These are phyloP conservation scores for Serendipita sp. DNA, from an alignment of 768 basidiomycete species.

Conservation along the genomic window DNA sequence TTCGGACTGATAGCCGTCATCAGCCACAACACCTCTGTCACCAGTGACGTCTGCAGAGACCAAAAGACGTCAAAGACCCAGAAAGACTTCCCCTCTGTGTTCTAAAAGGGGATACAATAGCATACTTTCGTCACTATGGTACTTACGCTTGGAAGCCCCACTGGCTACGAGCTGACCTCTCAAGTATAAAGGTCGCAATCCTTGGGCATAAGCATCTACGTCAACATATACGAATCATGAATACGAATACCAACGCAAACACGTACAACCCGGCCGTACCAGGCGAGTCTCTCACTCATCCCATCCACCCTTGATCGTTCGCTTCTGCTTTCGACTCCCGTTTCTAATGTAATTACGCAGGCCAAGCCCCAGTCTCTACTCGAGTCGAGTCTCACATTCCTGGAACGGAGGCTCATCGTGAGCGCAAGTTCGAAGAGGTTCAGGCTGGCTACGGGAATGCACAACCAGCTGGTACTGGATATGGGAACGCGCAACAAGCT, in stretches of 20 bases:
- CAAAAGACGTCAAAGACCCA: too few relatives aligned
- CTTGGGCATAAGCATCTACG: too few relatives aligned
- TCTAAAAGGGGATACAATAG: too few relatives aligned
- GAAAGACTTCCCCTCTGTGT: too few relatives aligned
- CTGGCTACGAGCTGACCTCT: neutral
- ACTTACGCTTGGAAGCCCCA: too few relatives aligned
- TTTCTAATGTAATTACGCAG: neutral
- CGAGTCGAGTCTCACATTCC: slow-evolving; percentile 4
- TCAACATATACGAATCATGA: neutral
- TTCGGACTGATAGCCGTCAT: too few relatives aligned
- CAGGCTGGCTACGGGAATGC: neutral
- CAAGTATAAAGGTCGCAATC: neutral
- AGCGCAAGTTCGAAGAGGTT: neutral
- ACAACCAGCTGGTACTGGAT: neutral
- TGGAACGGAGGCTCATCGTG: slow-evolving; percentile 1
- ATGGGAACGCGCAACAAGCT: neutral
- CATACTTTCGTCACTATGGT: too few relatives aligned
- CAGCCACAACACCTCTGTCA: too few relatives aligned
- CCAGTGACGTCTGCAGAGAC: too few relatives aligned
- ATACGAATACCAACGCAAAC: neutral
- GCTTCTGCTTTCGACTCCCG: too few relatives aligned
- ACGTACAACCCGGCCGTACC: neutral
- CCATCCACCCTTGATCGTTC: too few relatives aligned
- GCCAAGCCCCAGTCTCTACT: neutral
- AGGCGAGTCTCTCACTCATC: too few relatives aligned